These are phyloP conservation scores for Eurotiales sp. DNA, from an alignment of 2,329 filamentous ascomycete genomes.

Conservation along the genomic window DNA sequence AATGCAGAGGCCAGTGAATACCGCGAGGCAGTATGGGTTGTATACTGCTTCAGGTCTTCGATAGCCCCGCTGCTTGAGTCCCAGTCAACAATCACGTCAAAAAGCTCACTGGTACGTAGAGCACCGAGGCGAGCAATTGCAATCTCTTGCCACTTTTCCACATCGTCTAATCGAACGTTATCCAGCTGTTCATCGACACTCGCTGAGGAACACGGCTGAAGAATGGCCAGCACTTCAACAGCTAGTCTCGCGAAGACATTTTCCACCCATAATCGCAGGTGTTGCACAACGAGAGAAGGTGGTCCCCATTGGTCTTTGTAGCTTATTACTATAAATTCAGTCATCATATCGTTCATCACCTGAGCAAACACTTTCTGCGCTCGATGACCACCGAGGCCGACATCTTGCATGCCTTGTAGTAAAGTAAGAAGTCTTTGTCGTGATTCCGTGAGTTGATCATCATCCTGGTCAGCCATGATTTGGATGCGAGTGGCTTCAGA, in stretches of 20 bases:
- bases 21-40: constrained; percentile 52
- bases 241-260: constrained; percentile 52
- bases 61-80: constrained; percentile 57
- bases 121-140: constrained; percentile 54
- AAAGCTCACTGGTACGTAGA: constrained; percentile 54
- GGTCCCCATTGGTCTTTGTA: constrained; percentile 57
- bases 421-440: constrained; percentile 36
- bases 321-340: constrained; percentile 53
- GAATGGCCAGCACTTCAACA: constrained; percentile 45
- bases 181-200: constrained; percentile 25
- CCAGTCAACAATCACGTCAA: constrained; percentile 61
- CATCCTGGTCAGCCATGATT: constrained; percentile 33
- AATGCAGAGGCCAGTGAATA: constrained; percentile 54
- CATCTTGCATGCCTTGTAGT: constrained; percentile 45
- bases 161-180: constrained; percentile 36
- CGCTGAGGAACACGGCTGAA: constrained; percentile 26
- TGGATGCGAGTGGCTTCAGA: constrained; percentile 24
- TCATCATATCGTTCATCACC: constrained; percentile 56
- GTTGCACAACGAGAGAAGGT: constrained; percentile 45
- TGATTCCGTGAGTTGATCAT: constrained; percentile 25
- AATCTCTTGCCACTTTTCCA: constrained; percentile 54
- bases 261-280: constrained; percentile 54
- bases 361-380: constrained; percentile 56
- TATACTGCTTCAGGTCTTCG: constrained; percentile 57
- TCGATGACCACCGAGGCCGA: constrained; percentile 53